A percentile compares a stretch with the other conserved stretches of the same genome.
Conservation (phyloP, 2,329 filamentous ascomycete genomes). For the Fusarium sp. region DNA sequence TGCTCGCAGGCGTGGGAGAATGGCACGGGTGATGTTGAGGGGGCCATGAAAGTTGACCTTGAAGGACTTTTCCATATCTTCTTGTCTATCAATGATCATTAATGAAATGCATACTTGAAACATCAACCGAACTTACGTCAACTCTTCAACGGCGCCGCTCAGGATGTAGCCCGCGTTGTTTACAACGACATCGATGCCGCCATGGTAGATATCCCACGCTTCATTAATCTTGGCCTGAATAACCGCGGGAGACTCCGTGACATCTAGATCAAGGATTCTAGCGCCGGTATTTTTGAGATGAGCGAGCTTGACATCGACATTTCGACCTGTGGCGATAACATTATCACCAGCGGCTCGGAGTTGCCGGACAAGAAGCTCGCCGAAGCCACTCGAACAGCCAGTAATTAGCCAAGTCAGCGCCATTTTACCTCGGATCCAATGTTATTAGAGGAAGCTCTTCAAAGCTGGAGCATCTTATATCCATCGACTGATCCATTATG, state of each 20-base stretch:
- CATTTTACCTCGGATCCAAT: conserved; percentile 5
- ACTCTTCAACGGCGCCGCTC: conserved; percentile 39
- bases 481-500: neutral
- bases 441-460: neutral
- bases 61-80: conserved; percentile 40
- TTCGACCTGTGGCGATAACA: conserved; percentile 55
- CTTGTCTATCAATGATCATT: conserved; percentile 24
- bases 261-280: conserved; percentile 33
- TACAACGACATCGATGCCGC: conserved; percentile 50
- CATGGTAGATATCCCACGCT: conserved; percentile 33
- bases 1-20: conserved; percentile 46
- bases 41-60: conserved; percentile 53
- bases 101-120: rapidly evolving
- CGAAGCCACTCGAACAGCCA: conserved; percentile 57
- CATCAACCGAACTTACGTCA: conserved; percentile 22
- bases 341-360: conserved; percentile 52
- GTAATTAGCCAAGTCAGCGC: conserved; percentile 53
- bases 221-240: conserved; percentile 26
- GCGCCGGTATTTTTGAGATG: conserved; percentile 45
- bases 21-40: conserved; percentile 48
- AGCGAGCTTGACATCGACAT: conserved; percentile 46
- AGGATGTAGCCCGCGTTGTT: conserved; percentile 52
- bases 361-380: conserved; percentile 49
- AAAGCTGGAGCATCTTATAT: neutral
- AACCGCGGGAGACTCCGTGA: neutral